Evolutionary conservation across 2,329 filamentous ascomycete genomes (phyloP), one percentile per base, ranked within the genome.

Genomic region (Plectosphaerella plurivora): DNA sequence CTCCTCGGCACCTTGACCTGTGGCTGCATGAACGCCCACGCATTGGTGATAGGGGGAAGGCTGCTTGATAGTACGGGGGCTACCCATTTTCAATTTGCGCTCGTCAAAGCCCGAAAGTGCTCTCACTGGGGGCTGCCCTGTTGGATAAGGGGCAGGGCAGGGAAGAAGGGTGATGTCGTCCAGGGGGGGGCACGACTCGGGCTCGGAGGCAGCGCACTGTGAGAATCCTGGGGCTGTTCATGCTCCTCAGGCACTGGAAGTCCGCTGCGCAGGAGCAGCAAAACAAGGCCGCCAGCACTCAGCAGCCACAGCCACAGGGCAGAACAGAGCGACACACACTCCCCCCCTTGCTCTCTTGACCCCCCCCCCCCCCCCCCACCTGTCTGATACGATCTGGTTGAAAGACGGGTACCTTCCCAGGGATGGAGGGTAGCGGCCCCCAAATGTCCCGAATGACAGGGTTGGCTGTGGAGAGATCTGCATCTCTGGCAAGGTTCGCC

Each of bases 381-480:
- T 9, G n/a, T 37, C 25, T 50, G 39, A 50, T 24, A 45, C 39
- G 48, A 44, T 15, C 18, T 24, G 18, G 11, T 49, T 16, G 14
- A 42, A n/a, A 18, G 18, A 20, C 41, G 41, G 41, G 41, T 18
- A 44, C n/a, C 41, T 20, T 18, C 16, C 14, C n/a, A 44, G 41
- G 18, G 41, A 18, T 45, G 48, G 44, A 46, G 22, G 44, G 39
- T 39, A 22, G n/a, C 20, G 37, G 47, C 18, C 24, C 36, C 24
- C 6, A 44, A 50, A 50, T 33, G 25, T 44, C 48, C 48, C 48
- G 48, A 45, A 44, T 41, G 48, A 45, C 48, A 50, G 48, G 48
- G 48, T 25, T 18, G 25, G 39, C 25, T 50, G 48, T 50, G 48
- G 48, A 45, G 48, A 50, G 48, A 50, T 50, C 48, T 50, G 48